Base-by-base conservation (phyloP, 2,329 filamentous ascomycete species). In the Calonectria pseudoreteaudii region DNA sequence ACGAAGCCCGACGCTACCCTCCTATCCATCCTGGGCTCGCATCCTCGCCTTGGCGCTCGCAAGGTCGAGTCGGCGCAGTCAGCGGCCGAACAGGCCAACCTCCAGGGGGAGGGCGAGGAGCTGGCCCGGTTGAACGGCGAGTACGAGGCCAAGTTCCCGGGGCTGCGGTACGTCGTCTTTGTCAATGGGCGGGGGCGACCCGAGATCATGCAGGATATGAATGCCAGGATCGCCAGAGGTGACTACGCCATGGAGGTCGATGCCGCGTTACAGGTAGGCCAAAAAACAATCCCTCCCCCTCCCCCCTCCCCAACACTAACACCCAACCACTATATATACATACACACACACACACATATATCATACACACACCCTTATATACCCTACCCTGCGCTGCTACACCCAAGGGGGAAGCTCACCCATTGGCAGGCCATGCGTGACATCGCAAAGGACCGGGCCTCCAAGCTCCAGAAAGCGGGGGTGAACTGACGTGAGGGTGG, bases 111-210 rank as follows among this genome's bases (percentile, higher is more conserved):
- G n/a, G 87, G 86, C 23, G 90, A 91, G 58, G 91, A 94, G 80
- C 84, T 98, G 74, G 88, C 86, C 9, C 82, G 81, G 36, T 84
- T 98, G 79, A 98, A 98, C 82, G 85, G 84, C 14, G 91, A 94
- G 84, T 98, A 98, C 82, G 96, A 98, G 84, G 86, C 86, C n/a
- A 88, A 80, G 70, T 98, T 96, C 83, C 95, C 95, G 0, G 95
- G 96, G 0, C 83, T 98, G 82, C 89, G 93, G 84, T 98, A 97
- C 87, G 95, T 98, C 81, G 94, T 96, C 23, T 98, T 98, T 83
- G 96, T 98, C 70, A 96, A 98, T 82, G 95, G 95, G 0, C 90
- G 96, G 60, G 89, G 91, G 50, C 88, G 95, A 71, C 88, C 90
- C 2, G 90, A 91, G 74, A 93, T 98, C 70, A 95, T 98, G 93